These are phyloP conservation scores for Acrasis kona DNA, from an alignment of 78 protist species.

Conservation along the genomic window DNA sequence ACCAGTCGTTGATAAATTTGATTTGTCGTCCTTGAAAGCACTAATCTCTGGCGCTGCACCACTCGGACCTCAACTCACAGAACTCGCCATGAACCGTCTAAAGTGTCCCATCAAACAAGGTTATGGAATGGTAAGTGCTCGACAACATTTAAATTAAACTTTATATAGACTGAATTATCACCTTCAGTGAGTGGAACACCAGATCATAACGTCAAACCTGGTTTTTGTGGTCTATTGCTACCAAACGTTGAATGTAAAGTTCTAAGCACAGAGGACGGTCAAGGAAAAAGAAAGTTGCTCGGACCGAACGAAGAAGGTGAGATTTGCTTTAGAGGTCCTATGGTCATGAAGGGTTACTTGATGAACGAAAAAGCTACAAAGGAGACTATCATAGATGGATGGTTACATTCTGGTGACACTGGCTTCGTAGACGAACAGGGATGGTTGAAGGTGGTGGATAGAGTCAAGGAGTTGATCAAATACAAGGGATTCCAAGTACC, in stretches of 20 bases:
- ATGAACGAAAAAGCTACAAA: slow-evolving; percentile 50
- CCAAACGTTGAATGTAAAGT: neutral
- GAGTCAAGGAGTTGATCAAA: slow-evolving; percentile 46
- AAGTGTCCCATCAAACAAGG: slow-evolving; percentile 41
- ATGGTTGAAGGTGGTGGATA: neutral
- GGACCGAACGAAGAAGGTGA: slow-evolving; percentile 31
- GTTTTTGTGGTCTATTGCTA: slow-evolving; percentile 10
- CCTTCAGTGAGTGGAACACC: slow-evolving; percentile 29
- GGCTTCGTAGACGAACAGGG: slow-evolving; percentile 50
- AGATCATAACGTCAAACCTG: neutral
- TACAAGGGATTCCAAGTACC: slow-evolving; percentile 86
- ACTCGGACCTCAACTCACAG: slow-evolving; percentile 1
- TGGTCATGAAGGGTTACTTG: slow-evolving; percentile 73
- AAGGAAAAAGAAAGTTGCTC: neutral
- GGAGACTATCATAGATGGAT: slow-evolving; percentile 50
- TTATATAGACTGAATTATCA: slow-evolving; percentile 40
- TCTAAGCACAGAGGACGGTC: neutral
- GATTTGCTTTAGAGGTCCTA: slow-evolving; percentile 54
- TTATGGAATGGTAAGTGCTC: slow-evolving; percentile 80
- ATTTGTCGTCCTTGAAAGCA: slow-evolving; percentile 29
- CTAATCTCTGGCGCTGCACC: slow-evolving; percentile 80
- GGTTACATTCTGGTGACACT: slow-evolving; percentile 79
- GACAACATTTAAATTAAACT: too few species aligned
- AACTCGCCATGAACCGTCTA: neutral
- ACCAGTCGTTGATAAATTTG: slow-evolving; percentile 52